Evolutionary conservation across 202 grass and related monocot species (phyloP).

Genomic region (Thinopyrum obtusiflorum): DNA sequence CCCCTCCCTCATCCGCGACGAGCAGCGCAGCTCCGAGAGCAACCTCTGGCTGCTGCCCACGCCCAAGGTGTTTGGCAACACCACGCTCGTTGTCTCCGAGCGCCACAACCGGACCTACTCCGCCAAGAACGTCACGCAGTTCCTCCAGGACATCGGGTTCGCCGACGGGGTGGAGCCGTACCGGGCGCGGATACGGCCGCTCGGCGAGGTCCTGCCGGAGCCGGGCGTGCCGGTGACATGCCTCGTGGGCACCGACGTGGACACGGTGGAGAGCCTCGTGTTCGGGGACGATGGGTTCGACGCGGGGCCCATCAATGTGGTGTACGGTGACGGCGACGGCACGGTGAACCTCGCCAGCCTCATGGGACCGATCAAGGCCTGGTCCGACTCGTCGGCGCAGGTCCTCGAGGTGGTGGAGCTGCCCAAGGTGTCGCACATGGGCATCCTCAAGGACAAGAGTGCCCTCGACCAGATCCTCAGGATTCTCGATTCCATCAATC

Average conservation of each 20-base stretch:
- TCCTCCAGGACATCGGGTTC: slow-evolving; percentile 86
- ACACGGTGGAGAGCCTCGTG: slow-evolving; percentile 63
- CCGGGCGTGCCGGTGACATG: slow-evolving; percentile 74
- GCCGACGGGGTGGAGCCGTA: slow-evolving; percentile 62
- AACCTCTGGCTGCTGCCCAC: slow-evolving; percentile 86
- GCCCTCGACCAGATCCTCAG: slow-evolving; percentile 60
- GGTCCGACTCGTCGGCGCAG: slow-evolving; percentile 51
- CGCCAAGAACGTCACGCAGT: slow-evolving; percentile 61
- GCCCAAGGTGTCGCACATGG: slow-evolving; percentile 54
- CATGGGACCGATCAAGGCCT: slow-evolving; percentile 54
- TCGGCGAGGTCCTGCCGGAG: slow-evolving; percentile 56
- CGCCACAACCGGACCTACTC: slow-evolving; percentile 58
- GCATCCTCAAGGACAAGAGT: slow-evolving; percentile 62
- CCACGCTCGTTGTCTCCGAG: slow-evolving; percentile 49
- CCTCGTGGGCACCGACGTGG: slow-evolving; percentile 65
- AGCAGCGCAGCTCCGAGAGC: slow-evolving; percentile 84
- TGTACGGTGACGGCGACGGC: slow-evolving; percentile 84
- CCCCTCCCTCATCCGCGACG: slow-evolving; percentile 56
- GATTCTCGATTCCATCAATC: slow-evolving; percentile 51
- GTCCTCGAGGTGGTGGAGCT: slow-evolving; percentile 56
- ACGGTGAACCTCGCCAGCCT: slow-evolving; percentile 81
- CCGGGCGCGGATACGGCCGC: slow-evolving; percentile 44
- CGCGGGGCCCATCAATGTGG: slow-evolving; percentile 42
- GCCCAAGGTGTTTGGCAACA: slow-evolving; percentile 57
- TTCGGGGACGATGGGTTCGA: slow-evolving; percentile 60